Evolutionary conservation across 352 stramenopile genomes (phyloP), one percentile per base, ranked within the genome.

Genomic region (Pythium biforme): DNA sequence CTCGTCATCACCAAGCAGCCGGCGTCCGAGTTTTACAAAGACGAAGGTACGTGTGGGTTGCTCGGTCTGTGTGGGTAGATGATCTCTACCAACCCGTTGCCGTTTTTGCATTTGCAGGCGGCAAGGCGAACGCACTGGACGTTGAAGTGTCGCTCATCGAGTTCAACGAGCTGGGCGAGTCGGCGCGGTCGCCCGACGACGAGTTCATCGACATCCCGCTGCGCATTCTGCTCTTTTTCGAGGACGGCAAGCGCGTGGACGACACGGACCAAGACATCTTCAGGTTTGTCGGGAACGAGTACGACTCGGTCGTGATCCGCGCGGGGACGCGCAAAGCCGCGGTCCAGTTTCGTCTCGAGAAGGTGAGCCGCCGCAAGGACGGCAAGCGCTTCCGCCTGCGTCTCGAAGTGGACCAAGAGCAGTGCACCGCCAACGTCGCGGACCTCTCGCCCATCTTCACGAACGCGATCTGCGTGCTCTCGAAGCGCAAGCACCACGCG

Each of bases 1-100:
- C 68, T 95, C 43, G 84, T 93, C n/a, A 84, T 95, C 46, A 92
- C 83, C 12, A 95, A 89, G 68, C 86, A 95, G 64, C 86, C 86
- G 10, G 65, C 76, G 14, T 91, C 86, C 19, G 84, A 93, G 64
- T 95, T 95, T 59, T 95, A 93, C 73, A 95, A 95, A 62, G 86
- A 95, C 54, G 86, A 95, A 92, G 86, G 72, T 78, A 25, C 22
- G 55, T 56, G 19, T 48, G 34, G 15, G 26, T 23, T 31, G 15
- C 20, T 40, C 19, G 33, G n/a, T 46, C 2, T 43, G 37, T 43
- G 37, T 4, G 37, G 34, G 22, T 58, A 15, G 14, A n/a, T n/a
- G n/a, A n/a, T n/a, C n/a, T n/a, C n/a, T n/a, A n/a, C n/a, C n/a
- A n/a, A n/a, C n/a, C n/a, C n/a, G n/a, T n/a, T n/a, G n/a, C n/a